These are phyloP conservation scores for Bipolaris cookei DNA, from an alignment of 2,329 filamentous ascomycete genomes.

Conservation along the genomic window DNA sequence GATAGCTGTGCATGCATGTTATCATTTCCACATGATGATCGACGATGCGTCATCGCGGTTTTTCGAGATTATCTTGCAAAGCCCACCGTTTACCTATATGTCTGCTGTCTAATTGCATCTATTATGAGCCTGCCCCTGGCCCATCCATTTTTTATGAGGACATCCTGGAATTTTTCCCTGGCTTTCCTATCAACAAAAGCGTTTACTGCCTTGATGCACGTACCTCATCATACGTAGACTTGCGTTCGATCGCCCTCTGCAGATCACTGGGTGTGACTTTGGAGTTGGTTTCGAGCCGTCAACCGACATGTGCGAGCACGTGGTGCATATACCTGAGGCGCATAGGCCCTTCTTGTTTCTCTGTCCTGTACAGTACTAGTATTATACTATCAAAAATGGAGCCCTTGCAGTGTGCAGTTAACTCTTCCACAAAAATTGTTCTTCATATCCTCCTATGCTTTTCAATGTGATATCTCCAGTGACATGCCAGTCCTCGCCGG, in stretches of 20 bases:
- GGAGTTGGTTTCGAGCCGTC: conserved; percentile 2
- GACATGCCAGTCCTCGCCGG: neutral
- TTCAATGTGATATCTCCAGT: neutral
- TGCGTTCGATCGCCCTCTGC: neutral
- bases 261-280: conserved; percentile 1
- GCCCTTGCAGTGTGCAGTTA: neutral
- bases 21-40: conserved; percentile 3
- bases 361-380: conserved; percentile 13
- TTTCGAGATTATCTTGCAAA: neutral
- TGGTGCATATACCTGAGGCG: neutral
- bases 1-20: conserved; percentile 2
- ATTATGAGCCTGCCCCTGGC: conserved; percentile 1
- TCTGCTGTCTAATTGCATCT: conserved; percentile 6
- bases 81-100: neutral
- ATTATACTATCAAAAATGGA: conserved; percentile 1
- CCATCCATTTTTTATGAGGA: conserved; percentile 3
- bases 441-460: neutral
- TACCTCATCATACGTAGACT: conserved; percentile 6
- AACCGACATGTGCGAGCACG: neutral
- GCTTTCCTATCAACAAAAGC: conserved; percentile 12
- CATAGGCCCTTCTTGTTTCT: neutral
- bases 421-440: conserved; percentile 1
- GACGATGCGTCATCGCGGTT: conserved; percentile 1
- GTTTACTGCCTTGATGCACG: conserved; percentile 14
- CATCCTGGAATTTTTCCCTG: neutral